Base-by-base conservation (phyloP, 139 green algal species). In the Chloropicon primus region DNA sequence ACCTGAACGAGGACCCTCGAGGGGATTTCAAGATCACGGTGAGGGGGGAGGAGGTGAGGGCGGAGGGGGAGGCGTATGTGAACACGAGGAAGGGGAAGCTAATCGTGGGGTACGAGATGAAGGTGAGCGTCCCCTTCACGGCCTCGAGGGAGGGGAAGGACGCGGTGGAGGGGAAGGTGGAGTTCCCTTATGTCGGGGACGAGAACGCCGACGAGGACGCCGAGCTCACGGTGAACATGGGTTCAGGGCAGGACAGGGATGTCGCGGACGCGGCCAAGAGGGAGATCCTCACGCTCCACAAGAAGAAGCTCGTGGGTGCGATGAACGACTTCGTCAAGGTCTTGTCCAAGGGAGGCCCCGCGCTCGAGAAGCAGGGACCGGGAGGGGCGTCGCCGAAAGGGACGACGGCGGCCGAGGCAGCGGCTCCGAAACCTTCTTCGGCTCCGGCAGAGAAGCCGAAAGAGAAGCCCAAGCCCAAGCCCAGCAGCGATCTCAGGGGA, bases 181-280 rank as follows among this genome's bases (percentile, higher is more conserved):
- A 85, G 71, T 29, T 89, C 21, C 88, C 88, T 10, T 91, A 95
- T 76, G 71, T 90, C 1, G 82, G 80, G 22, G 91, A 95, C 27
- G 93, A 97, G 75, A 96, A 97, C 72, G 82, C 93, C 22, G 91
- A 96, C 53, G 93, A 97, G 77, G 90, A 96, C 27, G 87, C 88
- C 1, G 93, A 97, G 80, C 0, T 87, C 26, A 82, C 79, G 54
- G 74, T 87, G 3, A 21, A 53, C 1, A 24, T 80, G 5, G 75
- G 73, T 54, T 10, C 72, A 0, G 71, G 28, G 22, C 41, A 73
- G 24, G 72, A 73, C 3, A 62, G 41, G 41, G 41, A 5, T 5
- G 10, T 62, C 10, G 41, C 10, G 17, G 41, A 62, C 41, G 41
- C 41, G 41, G 41, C 41, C 5, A 62, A 62, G 41, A 5, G 17